Conservation (phyloP, 768 basidiomycete genomes). For the Kwoniella mangroviensis region DNA sequence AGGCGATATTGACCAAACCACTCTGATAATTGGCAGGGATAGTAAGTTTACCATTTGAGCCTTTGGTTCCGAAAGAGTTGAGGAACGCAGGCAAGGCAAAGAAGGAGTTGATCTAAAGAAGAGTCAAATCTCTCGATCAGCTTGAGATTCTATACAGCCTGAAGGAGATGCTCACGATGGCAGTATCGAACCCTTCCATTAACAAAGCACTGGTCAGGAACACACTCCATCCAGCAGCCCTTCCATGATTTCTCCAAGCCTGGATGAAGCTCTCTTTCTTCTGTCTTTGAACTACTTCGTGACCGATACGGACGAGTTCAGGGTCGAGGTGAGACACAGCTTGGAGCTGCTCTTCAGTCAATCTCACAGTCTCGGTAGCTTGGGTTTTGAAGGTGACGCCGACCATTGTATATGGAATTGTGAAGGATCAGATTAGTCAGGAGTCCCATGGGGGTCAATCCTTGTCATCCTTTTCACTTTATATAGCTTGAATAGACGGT, state of each 20-base stretch:
- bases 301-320: conserved; percentile 33
- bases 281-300: conserved; percentile 26
- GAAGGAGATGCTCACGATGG: conserved; percentile 22
- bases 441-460: conserved; percentile 10
- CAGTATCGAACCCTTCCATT: conserved; percentile 41
- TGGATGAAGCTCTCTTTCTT: conserved; percentile 30
- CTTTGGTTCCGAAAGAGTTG: conserved; percentile 26
- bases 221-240: conserved; percentile 34
- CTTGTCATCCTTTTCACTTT: background rate
- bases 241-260: conserved; percentile 36
- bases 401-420: conserved; percentile 2
- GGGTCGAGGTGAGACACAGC: conserved; percentile 31
- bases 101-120: conserved; percentile 33
- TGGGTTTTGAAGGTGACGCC: background rate
- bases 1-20: conserved; percentile 49
- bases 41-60: conserved; percentile 31
- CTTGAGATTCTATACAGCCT: background rate
- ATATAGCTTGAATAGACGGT: conserved; percentile 2
- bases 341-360: conserved; percentile 27
- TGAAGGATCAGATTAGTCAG: background rate
- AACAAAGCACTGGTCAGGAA: conserved; percentile 33
- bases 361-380: background rate
- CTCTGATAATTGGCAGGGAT: conserved; percentile 55
- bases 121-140: background rate
- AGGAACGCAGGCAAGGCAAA: conserved; percentile 32